Evolutionary conservation across 306 rosid genomes (phyloP).

Genomic region (Mucuna pruriens): DNA sequence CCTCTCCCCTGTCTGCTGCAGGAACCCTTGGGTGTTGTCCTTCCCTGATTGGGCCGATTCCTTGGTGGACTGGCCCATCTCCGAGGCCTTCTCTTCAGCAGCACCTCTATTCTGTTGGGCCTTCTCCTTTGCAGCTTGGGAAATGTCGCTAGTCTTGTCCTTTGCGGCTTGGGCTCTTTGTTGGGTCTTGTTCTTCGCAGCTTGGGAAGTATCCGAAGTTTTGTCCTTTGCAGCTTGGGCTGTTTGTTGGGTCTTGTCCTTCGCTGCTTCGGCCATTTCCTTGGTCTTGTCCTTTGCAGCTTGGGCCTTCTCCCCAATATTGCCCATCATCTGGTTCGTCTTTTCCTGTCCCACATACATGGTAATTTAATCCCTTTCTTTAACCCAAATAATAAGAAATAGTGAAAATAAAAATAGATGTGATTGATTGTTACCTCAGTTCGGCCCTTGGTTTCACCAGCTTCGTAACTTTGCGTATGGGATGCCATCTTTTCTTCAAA

Average conservation of each 20-base stretch:
- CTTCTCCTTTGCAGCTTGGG: conserved; percentile 44
- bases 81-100: conserved; percentile 37
- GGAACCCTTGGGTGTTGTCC: conserved; percentile 46
- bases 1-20: conserved; percentile 67
- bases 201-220: no score
- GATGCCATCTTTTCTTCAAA: conserved; percentile 56
- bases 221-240: conserved; percentile 46
- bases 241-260: conserved; percentile 38
- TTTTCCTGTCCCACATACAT: conserved; percentile 41
- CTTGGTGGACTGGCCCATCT: conserved; percentile 39
- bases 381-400: neutral
- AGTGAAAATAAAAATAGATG: neutral
- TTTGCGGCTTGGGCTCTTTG: conserved; percentile 26
- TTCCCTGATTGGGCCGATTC: conserved; percentile 46
- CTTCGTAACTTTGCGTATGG: conserved; percentile 36
- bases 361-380: neutral
- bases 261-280: conserved; percentile 45
- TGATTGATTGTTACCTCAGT: neutral
- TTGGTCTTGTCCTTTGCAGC: conserved; percentile 44
- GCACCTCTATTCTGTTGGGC: conserved; percentile 32
- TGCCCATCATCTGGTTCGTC: conserved; percentile 52
- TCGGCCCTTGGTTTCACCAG: conserved; percentile 13
- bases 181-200: conserved; percentile 41
- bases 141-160: conserved; percentile 31
- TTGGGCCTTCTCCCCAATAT: conserved; percentile 49